A percentile compares a stretch with the other conserved stretches of the same genome.
These are phyloP conservation scores for Candida anglica DNA, from an alignment of 805 yeast species.

Conservation along the genomic window DNA sequence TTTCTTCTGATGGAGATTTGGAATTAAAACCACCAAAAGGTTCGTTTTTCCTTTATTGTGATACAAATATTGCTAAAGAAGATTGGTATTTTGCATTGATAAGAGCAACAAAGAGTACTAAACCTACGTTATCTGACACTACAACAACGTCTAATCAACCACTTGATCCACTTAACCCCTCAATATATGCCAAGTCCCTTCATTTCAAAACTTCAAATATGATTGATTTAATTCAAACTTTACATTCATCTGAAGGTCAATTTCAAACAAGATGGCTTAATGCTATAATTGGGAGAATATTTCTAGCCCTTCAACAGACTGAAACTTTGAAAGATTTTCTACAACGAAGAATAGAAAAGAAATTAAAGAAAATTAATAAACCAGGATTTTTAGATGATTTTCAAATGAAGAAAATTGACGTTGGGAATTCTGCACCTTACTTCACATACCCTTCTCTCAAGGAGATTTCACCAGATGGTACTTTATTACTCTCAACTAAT, in stretches of 20 bases:
- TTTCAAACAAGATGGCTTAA: constrained; percentile 86
- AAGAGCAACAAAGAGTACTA: constrained; percentile 58
- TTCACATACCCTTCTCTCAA: constrained; percentile 67
- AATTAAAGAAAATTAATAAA: constrained; percentile 71
- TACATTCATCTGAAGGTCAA: constrained; percentile 82
- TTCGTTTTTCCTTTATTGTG: constrained; percentile 63
- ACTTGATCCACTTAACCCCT: constrained; percentile 36
- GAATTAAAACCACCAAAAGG: constrained; percentile 31
- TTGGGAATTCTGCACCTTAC: constrained; percentile 80
- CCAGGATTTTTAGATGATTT: constrained; percentile 89
- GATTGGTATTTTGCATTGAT: constrained; percentile 88
- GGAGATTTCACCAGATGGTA: constrained; percentile 78
- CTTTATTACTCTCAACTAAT: constrained; percentile 55
- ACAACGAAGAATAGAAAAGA: constrained; percentile 58
- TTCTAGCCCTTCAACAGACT: constrained; percentile 72
- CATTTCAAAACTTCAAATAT: constrained; percentile 70
- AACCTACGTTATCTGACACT: too few relatives aligned
- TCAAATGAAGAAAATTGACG: constrained; percentile 62
- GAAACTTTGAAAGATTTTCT: constrained; percentile 57
- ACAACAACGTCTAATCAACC: constrained; percentile 6
- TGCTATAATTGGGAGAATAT: constrained; percentile 79
- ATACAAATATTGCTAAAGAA: constrained; percentile 78
- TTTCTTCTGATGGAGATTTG: constrained; percentile 11
- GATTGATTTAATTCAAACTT: constrained; percentile 66
- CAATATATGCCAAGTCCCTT: constrained; percentile 64